Evolutionary conservation across 257 asterid species (phyloP), one percentile per base, ranked within the genome.

Genomic region (Plantago major): DNA sequence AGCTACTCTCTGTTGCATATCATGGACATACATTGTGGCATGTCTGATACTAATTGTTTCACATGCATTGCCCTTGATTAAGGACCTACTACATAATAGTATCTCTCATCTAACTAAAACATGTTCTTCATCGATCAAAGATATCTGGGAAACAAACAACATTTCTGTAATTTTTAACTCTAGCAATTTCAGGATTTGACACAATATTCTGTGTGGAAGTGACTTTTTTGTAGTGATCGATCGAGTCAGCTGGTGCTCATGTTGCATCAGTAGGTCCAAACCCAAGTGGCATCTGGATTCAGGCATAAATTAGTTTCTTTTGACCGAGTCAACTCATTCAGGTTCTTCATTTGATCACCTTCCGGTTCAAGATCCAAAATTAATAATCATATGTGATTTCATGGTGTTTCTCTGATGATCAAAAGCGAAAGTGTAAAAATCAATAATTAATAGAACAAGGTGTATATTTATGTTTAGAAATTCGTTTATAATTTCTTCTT

Each of bases 1-100:
- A 4, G 8, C 40, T 33, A 33, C 6, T 46, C 60, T 78, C 68
- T 65, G 58, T n/a, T 45, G 67, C 59, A 66, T 19, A 19, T 52
- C 46, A 60, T 55, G 67, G 58, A 79, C 90, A 73, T 19, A 65
- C 84, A 77, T 77, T 73, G 79, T 83, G 88, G 63, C 63, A 77
- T 83, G 90, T 81, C 79, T 61, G 65, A 67, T 22, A 60, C 65
- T 26, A 40, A 67, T 75, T 63, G 42, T 47, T 69, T 56, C 85
- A 78, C 85, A 72, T 78, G 85, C 72, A 69, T 48, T 76, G 72
- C 63, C 60, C 53, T 33, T 15, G 13, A 37, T 42, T 28, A 45
- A 45, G 76, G 76, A 30, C 78, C 79, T 69, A 66, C 72, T 26
- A 4, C 3, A n/a, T n/a, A n/a, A 3, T 16, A 12, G 10, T 52